These are phyloP conservation scores for Lanmaoa pseudosensibilis DNA, from an alignment of 768 basidiomycete species.

Conservation along the genomic window DNA sequence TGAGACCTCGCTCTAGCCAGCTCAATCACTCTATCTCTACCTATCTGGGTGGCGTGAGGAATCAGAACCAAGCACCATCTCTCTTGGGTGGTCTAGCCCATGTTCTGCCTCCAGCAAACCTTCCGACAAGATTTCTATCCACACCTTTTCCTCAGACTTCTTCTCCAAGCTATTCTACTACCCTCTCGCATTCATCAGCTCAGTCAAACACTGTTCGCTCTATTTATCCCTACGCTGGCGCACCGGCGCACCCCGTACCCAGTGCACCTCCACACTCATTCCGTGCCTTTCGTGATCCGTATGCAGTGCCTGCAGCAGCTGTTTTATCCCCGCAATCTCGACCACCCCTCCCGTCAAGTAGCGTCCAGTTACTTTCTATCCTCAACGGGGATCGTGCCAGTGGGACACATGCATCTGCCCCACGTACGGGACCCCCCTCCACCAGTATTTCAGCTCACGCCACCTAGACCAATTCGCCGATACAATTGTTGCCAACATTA, in stretches of 20 bases:
- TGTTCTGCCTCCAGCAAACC: conserved; percentile 3
- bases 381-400: conserved; percentile 31
- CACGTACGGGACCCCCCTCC: conserved; percentile 9
- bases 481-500: conserved; percentile 5
- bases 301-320: conserved; percentile 10
- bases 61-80: conserved; percentile 19
- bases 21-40: conserved; percentile 35
- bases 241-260: conserved; percentile 8
- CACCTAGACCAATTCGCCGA: conserved; percentile 20
- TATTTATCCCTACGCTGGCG: conserved; percentile 17
- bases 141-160: conserved; percentile 17
- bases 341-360: conserved; percentile 22
- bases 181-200: conserved; percentile 10
- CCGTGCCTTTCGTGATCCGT: conserved; percentile 14
- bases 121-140: conserved; percentile 5
- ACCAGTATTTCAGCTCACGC: conserved; percentile 21
- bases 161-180: conserved; percentile 23
- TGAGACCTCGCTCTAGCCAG: conserved; percentile 50
- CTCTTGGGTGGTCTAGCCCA: conserved; percentile 4
- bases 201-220: conserved; percentile 7
- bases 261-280: conserved; percentile 7
- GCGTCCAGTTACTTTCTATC: conserved; percentile 36
- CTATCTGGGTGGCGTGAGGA: conserved; percentile 10
- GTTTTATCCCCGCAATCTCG: conserved; percentile 16
- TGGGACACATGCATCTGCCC: conserved; percentile 5